Base-by-base conservation (phyloP, 1,139 yeast genomes). In the Kodamaea arcana region DNA sequence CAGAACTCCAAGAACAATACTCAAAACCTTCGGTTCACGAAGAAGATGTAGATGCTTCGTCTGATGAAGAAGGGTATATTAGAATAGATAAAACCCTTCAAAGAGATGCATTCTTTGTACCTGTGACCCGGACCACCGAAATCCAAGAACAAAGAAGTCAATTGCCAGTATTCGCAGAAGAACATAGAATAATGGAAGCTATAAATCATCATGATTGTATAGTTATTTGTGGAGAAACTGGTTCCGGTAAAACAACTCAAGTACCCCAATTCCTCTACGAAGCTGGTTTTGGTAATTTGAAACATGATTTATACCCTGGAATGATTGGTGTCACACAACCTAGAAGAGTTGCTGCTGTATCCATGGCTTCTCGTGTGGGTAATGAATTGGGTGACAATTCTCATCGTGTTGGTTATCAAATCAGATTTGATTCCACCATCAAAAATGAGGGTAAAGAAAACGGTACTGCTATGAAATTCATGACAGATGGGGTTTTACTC, bases 301-400 rank as follows among this genome's bases (percentile, higher is more conserved):
- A 70, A 1, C 77, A 87, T 16, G 80, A 76, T 9, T 40, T 51
- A 20, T 78, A 77, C 23, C 92, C 95, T 0, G 97, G 97, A 1
- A 81, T 90, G 84, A 86, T 92, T 51, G 98, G 97, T 37, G 72
- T 94, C 18, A 92, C 99, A 0, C 98, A 92, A 60, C 98, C 99
- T 0, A 78, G 99, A 66, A 77, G 99, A 63, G 98, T 92, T 39
- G 99, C 99, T 4, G 97, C 98, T 1, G 95, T 94, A 4, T 85
- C 97, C 4, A 92, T 94, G 97, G 92, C 98, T 1, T 73, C 78
- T 37, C 82, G 99, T 62, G 96, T 92, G 4, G 70, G 80, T 0
- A 69, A 72, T 28, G 99, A 92, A 56, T 62, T 92, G 40, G 97
- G 97, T 0, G 74, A 81, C 44, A 87, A 83, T 46, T 82, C 85